These are phyloP conservation scores for Suillus subaureus DNA, from an alignment of 768 basidiomycete species.

Conservation along the genomic window DNA sequence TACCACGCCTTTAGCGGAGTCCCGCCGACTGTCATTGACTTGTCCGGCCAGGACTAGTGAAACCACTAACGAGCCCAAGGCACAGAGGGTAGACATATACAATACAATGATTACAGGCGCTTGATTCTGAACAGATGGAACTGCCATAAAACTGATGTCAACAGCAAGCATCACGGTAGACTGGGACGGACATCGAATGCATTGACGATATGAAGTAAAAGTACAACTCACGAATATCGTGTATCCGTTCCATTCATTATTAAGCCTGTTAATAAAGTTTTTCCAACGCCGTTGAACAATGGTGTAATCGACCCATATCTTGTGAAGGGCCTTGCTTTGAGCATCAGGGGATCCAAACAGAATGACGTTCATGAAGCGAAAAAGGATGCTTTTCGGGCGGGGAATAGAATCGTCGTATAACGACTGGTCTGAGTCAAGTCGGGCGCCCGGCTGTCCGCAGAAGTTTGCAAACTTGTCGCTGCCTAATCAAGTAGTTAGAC, in stretches of 20 bases:
- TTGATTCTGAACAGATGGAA: background rate
- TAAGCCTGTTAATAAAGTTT: slow-evolving; percentile 7
- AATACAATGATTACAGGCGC: slow-evolving; percentile 28
- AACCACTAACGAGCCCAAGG: slow-evolving; percentile 36
- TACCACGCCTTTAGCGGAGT: slow-evolving; percentile 31
- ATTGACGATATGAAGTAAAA: background rate
- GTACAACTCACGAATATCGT: slow-evolving; percentile 11
- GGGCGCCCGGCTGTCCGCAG: slow-evolving; percentile 38
- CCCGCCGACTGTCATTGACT: slow-evolving; percentile 30
- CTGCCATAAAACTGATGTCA: slow-evolving; percentile 13
- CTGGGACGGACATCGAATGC: background rate
- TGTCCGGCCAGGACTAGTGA: slow-evolving; percentile 39
- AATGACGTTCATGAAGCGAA: background rate
- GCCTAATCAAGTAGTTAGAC: slow-evolving; percentile 21
- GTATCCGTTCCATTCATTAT: slow-evolving; percentile 13
- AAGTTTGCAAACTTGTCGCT: slow-evolving; percentile 35
- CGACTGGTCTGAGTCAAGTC: slow-evolving; percentile 32
- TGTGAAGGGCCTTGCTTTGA: slow-evolving; percentile 5
- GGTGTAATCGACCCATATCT: slow-evolving; percentile 14
- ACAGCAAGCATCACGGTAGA: slow-evolving; percentile 16
- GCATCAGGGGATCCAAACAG: slow-evolving; percentile 8
- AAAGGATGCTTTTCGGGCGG: background rate
- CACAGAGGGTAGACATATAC: slow-evolving; percentile 40
- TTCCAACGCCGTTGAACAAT: slow-evolving; percentile 9
- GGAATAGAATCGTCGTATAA: slow-evolving; percentile 14